phyloP scores from a whole-genome alignment of 192 early-diverging fungal genomes.

The Spinellus fusiger region DNA sequence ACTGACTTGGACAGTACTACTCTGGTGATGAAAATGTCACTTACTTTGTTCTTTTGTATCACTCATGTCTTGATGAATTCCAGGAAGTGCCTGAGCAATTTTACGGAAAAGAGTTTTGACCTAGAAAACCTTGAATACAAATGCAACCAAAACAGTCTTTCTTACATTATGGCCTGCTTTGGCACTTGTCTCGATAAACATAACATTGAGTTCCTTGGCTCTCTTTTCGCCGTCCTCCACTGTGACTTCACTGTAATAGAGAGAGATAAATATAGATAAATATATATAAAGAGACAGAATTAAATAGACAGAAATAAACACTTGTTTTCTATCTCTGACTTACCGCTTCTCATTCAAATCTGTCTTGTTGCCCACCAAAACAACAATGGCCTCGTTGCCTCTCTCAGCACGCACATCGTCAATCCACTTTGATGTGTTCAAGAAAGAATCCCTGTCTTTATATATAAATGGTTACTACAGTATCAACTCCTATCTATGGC shows the following conservation, averaged over 20 bases:
- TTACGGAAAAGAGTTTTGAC: conserved; percentile 95
- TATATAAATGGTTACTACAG: conserved; percentile 22
- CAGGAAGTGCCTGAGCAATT: conserved; percentile 91
- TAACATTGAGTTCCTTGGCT: conserved; percentile 93
- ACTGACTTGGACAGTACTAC: neutral
- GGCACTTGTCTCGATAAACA: conserved; percentile 99
- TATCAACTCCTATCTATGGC: conserved; percentile 40
- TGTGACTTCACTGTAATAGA: conserved; percentile 69
- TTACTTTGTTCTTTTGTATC: conserved; percentile 36
- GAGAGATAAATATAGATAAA: neutral
- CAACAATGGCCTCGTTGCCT: conserved; percentile 97
- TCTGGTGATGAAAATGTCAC: neutral
- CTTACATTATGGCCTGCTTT: conserved; percentile 95
- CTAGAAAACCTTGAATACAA: neutral
- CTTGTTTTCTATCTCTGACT: neutral
- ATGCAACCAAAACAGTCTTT: neutral
- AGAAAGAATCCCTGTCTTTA: conserved; percentile 91
- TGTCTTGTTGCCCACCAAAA: conserved; percentile 99
- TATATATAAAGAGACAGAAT: neutral
- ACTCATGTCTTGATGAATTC: conserved; percentile 63
- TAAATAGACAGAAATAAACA: neutral
- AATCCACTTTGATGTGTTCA: conserved; percentile 97
- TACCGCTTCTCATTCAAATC: conserved; percentile 93
- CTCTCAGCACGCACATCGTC: conserved; percentile 98
- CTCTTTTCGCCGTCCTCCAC: conserved; percentile 99